Evolutionary conservation across 306 rosid species (phyloP), one percentile per base, ranked within the genome.

Genomic region (Pterocarpus macrocarpus): DNA sequence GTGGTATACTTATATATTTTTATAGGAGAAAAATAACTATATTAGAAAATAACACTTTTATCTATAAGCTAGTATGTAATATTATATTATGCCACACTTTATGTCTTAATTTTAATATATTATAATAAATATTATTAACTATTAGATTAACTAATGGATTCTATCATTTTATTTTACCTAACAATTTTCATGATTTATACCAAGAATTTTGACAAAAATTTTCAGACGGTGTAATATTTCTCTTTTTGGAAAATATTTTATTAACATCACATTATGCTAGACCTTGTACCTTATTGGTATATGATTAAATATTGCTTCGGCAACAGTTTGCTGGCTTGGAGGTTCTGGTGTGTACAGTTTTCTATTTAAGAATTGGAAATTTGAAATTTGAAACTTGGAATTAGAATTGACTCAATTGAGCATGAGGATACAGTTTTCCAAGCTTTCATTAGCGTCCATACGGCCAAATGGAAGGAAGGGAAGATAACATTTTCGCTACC

Each of bases 301-400:
- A 32, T 59, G 15, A 57, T 57, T 41, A 58, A 41, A 17, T 28
- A 39, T 35, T 22, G 15, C 43, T 14, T 15, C 57, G 28, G 41
- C 10, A 45, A 69, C 59, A 13, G 8, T 30, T 28, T 3, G 35
- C 53, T 47, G 14, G 47, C 47, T 5, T 7, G 47, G 47, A 9
- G 47, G 47, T 43, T 49, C 15, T 33, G 1, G 52, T 49, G 15
- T 12, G 8, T 16, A 6, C n/a, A 39, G 33, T 16, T 49, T 36
- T 11, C 45, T 57, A 8, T n/a, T 8, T 57, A 44, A 66, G 65
- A 44, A 45, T 69, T 13, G 69, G 33, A 57, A 64, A 12, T 34
- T 33, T 56, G 62, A 55, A 73, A 34, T 43, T 3, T n/a, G 85
- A 43, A 66, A 34, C 43, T 13, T 38, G 80, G 59, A 66, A 64